Base-by-base conservation (phyloP, 331 rosid genomes). In the Malus hybrid region DNA sequence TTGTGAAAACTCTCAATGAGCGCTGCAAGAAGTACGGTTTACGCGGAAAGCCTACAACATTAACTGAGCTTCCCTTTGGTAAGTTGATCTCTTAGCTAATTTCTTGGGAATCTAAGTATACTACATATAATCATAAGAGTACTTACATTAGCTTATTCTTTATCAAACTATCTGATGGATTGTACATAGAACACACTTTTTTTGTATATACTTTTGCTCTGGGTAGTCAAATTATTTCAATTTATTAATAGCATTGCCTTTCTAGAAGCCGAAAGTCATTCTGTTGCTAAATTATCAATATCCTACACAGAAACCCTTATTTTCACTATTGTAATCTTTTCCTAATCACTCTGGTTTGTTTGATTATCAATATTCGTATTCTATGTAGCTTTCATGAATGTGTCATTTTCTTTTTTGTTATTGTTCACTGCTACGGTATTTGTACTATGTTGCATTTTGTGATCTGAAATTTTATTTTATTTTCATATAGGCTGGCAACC, bases 401-500 rank as follows among this genome's bases (percentile, higher is more conserved):
- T 65, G 55, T 31, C 48, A 15, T 70, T 64, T 57, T 18, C 29
- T 34, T 73, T 70, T 14, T 29, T 4, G 19, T 18, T 29, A 29
- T 12, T 16, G 10, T 29, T 69, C 16, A 7, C 71, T 63, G 29
- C 62, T 74, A 24, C 32, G 32, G 3, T 16, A 36, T 36, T 12
- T 64, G 22, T 64, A 34, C 24, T 24, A 24, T 1, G 1, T 24
- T 24, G 24, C 24, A 90, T 79, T 80, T 91, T 56, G 95, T 87
- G 76, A 94, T 67, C 52, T 66, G 6, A 65, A 13, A n/a, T 71
- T 75, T 69, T 74, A n/a, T 72, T 82, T 60, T 31, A 32, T 3
- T 61, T 48, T 65, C 79, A 29, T 24, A 24, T 24, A 24, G 24
- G 24, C 24, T 24, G 24, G 24, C 24, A 24, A 24, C 24, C 24